A percentile compares a stretch with the other conserved stretches of the same genome.
Conservation (phyloP, 2,329 filamentous ascomycete species). For the Gyromitra esculenta region DNA sequence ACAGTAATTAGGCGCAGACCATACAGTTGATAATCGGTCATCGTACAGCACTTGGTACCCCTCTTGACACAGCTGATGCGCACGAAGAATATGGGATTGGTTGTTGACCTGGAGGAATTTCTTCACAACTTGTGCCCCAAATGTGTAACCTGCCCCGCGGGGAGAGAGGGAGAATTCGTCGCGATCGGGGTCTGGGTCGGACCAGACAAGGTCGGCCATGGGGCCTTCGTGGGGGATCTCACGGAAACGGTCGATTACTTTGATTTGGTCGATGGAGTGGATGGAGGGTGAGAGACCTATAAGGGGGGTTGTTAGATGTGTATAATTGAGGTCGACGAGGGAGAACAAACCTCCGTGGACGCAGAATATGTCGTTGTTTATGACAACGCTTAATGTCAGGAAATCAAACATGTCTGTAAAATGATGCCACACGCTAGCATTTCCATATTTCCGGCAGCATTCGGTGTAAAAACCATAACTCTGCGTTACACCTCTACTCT, state of each 20-base stretch:
- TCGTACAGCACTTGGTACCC: conserved; percentile 97
- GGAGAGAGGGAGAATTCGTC: conserved; percentile 97
- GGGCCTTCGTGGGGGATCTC: conserved; percentile 98
- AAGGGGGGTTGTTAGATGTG: conserved; percentile 27
- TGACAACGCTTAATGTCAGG: conserved; percentile 93
- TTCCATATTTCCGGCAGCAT: conserved; percentile 97
- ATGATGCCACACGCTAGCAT: conserved; percentile 98
- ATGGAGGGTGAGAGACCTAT: conserved; percentile 84
- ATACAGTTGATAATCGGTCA: conserved; percentile 92
- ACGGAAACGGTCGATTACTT: conserved; percentile 98
- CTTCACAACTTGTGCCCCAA: conserved; percentile 95
- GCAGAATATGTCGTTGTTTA: conserved; percentile 98
- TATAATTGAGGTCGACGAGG: background rate
- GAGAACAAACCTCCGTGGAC: conserved; percentile 80
- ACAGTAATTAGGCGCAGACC: conserved; percentile 97
- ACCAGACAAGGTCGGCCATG: conserved; percentile 99
- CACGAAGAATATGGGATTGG: conserved; percentile 96
- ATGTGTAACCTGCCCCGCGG: conserved; percentile 93
- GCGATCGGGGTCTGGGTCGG: conserved; percentile 93
- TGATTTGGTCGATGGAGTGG: conserved; percentile 98
- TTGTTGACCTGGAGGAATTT: conserved; percentile 97
- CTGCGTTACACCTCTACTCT: conserved; percentile 95
- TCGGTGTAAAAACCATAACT: conserved; percentile 99
- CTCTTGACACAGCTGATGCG: conserved; percentile 98
- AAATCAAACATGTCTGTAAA: conserved; percentile 99